Percentiles rank a stretch among this genome's conserved stretches.
Evolutionary conservation across 2,329 filamentous ascomycete species (phyloP).

Genomic region (Ambrosiella xylebori): DNA sequence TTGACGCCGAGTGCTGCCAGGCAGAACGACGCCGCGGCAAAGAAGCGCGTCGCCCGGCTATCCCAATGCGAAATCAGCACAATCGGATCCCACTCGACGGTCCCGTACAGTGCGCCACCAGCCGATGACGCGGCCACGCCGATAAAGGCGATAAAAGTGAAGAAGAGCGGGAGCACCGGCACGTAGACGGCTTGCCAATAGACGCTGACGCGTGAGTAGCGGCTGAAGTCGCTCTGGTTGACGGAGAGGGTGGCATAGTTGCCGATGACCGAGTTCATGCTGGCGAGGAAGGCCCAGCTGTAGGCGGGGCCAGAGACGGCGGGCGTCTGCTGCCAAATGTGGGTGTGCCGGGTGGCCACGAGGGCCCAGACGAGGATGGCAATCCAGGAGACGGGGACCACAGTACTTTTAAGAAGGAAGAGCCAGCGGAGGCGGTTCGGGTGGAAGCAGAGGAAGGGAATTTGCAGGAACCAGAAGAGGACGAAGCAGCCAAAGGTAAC

Average conservation of each 20-base stretch:
- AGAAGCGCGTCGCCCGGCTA: slow-evolving; percentile 32
- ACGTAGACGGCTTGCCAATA: slow-evolving; percentile 12
- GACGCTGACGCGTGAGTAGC: slow-evolving; percentile 15
- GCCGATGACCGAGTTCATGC: slow-evolving; percentile 31
- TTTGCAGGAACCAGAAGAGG: slow-evolving; percentile 30
- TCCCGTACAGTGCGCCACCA: slow-evolving; percentile 23
- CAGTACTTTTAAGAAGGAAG: slow-evolving; percentile 24
- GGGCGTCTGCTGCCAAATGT: slow-evolving; percentile 15
- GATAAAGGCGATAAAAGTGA: slow-evolving; percentile 25
- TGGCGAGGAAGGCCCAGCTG: slow-evolving; percentile 26
- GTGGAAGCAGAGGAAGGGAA: slow-evolving; percentile 25
- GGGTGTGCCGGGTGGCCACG: slow-evolving; percentile 7
- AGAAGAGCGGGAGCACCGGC: slow-evolving; percentile 23
- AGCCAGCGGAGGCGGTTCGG: slow-evolving; percentile 27
- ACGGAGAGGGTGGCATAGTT: slow-evolving; percentile 31
- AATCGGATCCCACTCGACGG: slow-evolving; percentile 28
- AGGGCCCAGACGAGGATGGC: slow-evolving; percentile 24
- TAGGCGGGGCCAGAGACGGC: slow-evolving; percentile 24
- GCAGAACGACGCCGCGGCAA: slow-evolving; percentile 30
- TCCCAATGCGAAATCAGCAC: slow-evolving; percentile 23
- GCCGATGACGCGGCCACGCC: slow-evolving; percentile 28
- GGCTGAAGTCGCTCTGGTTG: slow-evolving; percentile 29
- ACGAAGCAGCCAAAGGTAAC: slow-evolving; percentile 27
- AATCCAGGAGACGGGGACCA: slow-evolving; percentile 13
- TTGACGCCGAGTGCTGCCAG: slow-evolving; percentile 23